Percentiles rank a stretch among this genome's conserved stretches.
phyloP scores from a whole-genome alignment of 2,329 filamentous ascomycete genomes.

The Cladophialophora immunda region DNA sequence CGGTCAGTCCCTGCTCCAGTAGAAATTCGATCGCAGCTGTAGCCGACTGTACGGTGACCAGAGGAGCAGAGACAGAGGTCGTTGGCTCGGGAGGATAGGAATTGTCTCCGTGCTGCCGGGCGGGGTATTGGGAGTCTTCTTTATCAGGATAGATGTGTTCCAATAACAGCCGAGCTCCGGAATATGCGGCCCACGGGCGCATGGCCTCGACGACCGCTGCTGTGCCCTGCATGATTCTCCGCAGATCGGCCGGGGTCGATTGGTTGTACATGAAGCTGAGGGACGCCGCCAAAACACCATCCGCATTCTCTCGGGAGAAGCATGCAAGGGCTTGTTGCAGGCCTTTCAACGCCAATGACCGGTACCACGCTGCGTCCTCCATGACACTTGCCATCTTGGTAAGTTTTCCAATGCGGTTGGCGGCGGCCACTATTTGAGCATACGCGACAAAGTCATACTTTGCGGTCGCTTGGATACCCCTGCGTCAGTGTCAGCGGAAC shows the following conservation, averaged over 20 bases:
- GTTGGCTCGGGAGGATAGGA: background rate
- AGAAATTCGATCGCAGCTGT: constrained; percentile 17
- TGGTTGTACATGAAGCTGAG: constrained; percentile 67
- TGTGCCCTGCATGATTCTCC: constrained; percentile 14
- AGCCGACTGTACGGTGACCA: constrained; percentile 14
- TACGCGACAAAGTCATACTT: constrained; percentile 21
- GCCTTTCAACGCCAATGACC: constrained; percentile 82
- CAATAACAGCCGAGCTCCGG: background rate
- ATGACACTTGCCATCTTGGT: constrained; percentile 18
- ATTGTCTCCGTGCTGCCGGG: background rate
- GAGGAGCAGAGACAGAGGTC: background rate
- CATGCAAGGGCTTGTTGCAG: constrained; percentile 83
- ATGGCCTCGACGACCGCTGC: constrained; percentile 15
- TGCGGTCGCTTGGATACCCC: constrained; percentile 19
- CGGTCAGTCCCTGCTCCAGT: constrained; percentile 15
- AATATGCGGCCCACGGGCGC: constrained; percentile 11
- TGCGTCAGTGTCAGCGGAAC: background rate
- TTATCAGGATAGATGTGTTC: constrained; percentile 4
- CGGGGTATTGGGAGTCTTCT: background rate
- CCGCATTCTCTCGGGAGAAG: constrained; percentile 85
- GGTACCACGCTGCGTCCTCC: constrained; percentile 67
- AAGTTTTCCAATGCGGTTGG: constrained; percentile 12
- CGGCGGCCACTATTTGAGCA: constrained; percentile 20
- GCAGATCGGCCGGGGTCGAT: constrained; percentile 13
- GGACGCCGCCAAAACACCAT: constrained; percentile 88